Evolutionary conservation across 345 rosid species (phyloP).

Genomic region (Eucalyptus erythrocorys): DNA sequence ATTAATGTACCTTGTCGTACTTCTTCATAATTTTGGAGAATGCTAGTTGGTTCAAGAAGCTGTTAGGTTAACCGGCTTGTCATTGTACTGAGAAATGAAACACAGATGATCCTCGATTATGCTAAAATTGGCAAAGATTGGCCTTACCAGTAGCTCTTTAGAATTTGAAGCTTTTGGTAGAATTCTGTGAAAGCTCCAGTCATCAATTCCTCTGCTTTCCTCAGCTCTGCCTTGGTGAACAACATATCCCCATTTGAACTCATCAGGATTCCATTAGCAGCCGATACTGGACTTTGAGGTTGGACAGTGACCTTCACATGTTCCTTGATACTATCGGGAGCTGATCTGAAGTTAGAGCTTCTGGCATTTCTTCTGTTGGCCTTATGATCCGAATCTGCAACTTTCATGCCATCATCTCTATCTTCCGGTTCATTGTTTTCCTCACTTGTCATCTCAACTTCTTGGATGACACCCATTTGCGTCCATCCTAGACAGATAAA

Average conservation of each 20-base stretch:
- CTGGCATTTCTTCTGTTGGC: background rate
- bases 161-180: constrained; percentile 54
- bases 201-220: constrained; percentile 36
- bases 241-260: constrained; percentile 40
- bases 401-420: background rate
- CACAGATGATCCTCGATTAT: background rate
- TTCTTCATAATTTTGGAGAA: constrained; percentile 83
- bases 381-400: background rate
- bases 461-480: constrained; percentile 11
- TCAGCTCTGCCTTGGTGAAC: constrained; percentile 33
- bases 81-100: background rate
- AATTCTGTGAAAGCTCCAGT: constrained; percentile 40
- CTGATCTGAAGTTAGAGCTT: constrained; percentile 2
- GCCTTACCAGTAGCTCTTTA: constrained; percentile 43
- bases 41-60: constrained; percentile 67
- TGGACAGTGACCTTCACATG: constrained; percentile 16
- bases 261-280: constrained; percentile 32
- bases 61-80: background rate
- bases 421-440: background rate
- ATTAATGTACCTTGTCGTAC: constrained; percentile 55
- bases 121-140: constrained; percentile 29
- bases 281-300: constrained; percentile 43
- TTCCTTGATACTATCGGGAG: constrained; percentile 25
- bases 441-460: constrained; percentile 18
- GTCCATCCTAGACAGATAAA: background rate